Percentiles rank a stretch among this genome's conserved stretches.
These are phyloP conservation scores for Silene uniflora DNA, from an alignment of 148 eudicot species.

Conservation along the genomic window DNA sequence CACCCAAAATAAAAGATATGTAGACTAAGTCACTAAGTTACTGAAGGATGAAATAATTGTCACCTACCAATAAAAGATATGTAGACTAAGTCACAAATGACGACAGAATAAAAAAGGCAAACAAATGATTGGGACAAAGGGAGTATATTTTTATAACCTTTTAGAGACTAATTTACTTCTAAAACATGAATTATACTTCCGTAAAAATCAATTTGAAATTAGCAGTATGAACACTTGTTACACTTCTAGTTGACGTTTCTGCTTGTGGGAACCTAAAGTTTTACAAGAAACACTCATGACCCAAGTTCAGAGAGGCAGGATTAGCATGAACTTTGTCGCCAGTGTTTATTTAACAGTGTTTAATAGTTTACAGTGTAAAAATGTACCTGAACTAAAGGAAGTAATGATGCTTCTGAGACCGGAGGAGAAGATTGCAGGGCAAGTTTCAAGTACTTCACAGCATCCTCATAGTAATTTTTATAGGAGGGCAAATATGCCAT, in stretches of 20 bases:
- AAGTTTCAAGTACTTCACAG: constrained; percentile 53
- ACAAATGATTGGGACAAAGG: too few relatives aligned
- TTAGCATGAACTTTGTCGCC: neutral
- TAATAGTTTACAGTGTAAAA: neutral
- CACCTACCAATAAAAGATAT: neutral
- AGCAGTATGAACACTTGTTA: neutral
- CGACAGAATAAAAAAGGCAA: too few relatives aligned
- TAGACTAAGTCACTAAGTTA: neutral
- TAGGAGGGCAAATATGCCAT: constrained; percentile 37
- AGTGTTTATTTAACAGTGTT: neutral
- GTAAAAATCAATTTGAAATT: neutral
- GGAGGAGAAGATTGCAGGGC: constrained; percentile 65
- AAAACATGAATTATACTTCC: neutral
- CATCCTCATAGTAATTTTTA: constrained; percentile 43
- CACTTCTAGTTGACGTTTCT: neutral
- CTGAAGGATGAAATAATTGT: neutral
- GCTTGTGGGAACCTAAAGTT: neutral
- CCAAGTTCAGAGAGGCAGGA: neutral
- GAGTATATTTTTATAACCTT: too few relatives aligned
- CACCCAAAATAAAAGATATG: neutral
- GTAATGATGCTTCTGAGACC: constrained; percentile 55
- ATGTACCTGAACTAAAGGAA: constrained; percentile 71
- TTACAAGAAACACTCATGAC: neutral
- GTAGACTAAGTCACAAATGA: too few relatives aligned
- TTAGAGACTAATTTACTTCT: neutral